Evolutionary conservation across 1,284 basidiomycete species (phyloP), one percentile per base, ranked within the genome.

Genomic region (Mycena citricolor): DNA sequence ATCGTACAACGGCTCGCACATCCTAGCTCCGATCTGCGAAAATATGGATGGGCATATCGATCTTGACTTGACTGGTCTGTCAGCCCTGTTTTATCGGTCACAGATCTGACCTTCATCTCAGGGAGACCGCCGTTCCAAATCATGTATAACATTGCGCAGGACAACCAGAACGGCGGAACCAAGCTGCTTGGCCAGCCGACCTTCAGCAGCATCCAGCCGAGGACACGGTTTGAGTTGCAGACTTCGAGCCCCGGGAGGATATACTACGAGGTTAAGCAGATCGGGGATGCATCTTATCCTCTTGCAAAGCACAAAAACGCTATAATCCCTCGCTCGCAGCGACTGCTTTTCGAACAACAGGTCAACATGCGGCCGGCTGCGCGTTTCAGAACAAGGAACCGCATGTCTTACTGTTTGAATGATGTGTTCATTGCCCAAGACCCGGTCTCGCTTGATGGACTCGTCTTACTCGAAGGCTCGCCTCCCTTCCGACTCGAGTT

Each of bases 251-350:
- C 90, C 2, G 94, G 94, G 3, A 77, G 82, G 44, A 88, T 94
- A 60, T 86, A 80, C 58, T 98, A 98, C 63, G 85, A 90, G 60
- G 84, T 99, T 52, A 83, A 86, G 52, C 86, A 89, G 57, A 79
- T 98, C 16, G 87, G 86, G 8, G 95, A 99, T 61, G 74, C 83
- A 0, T 79, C 87, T n/a, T 98, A 97, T 65, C 83, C 87, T 7
- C 71, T 86, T 25, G 71, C 74, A 12, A 80, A 81, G 55, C 76
- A 81, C 63, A 75, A 72, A 55, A 69, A 75, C 50, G 69, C 67
- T 13, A 64, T 79, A 45, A 83, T 87, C 54, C 78, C 83, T 16
- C 78, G 81, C 48, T 67, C 76, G 32, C 67, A 83, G 59, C 67
- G 82, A 34, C 71, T 85, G 8, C 63, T 83, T n/a, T 83, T 95